Percentiles rank a stretch among this genome's conserved stretches.
These are phyloP conservation scores for Tetrahymena borealis DNA, from an alignment of 73 alveolate species.

Conservation along the genomic window DNA sequence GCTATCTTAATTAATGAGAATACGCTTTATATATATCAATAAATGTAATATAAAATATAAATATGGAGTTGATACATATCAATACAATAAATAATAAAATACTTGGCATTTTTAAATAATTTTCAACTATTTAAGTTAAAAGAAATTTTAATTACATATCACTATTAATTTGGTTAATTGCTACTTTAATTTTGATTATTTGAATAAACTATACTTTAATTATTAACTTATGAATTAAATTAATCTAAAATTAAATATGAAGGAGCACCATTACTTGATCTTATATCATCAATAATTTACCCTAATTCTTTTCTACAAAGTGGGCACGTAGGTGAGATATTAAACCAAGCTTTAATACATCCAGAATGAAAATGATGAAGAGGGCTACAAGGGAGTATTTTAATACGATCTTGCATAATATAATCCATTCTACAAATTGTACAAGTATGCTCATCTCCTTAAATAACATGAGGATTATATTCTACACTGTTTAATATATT, in stretches of 20 bases:
- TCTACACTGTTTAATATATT: neutral
- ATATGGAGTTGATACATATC: too few relatives aligned
- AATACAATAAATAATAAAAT: too few relatives aligned
- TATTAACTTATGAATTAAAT: neutral
- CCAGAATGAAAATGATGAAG: constrained; percentile 10
- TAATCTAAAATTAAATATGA: neutral
- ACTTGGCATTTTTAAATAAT: too few relatives aligned
- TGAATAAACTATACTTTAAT: neutral
- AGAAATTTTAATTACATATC: too few relatives aligned
- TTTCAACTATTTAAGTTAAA: too few relatives aligned
- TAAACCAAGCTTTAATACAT: constrained; percentile 23
- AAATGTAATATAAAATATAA: too few relatives aligned
- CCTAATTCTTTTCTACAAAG: constrained; percentile 19
- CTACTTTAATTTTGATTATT: too few relatives aligned
- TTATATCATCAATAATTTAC: neutral
- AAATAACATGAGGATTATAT: constrained; percentile 5
- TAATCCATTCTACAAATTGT: constrained; percentile 9
- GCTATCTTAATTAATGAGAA: too few relatives aligned
- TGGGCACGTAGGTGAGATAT: constrained; percentile 11
- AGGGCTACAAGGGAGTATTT: neutral
- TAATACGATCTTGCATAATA: constrained; percentile 1
- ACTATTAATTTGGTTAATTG: too few relatives aligned
- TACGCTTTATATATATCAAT: too few relatives aligned
- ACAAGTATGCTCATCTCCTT: constrained; percentile 22
- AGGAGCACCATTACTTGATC: neutral